Conservation (phyloP, 805 yeast genomes). For the Metschnikowia vanudenii region DNA sequence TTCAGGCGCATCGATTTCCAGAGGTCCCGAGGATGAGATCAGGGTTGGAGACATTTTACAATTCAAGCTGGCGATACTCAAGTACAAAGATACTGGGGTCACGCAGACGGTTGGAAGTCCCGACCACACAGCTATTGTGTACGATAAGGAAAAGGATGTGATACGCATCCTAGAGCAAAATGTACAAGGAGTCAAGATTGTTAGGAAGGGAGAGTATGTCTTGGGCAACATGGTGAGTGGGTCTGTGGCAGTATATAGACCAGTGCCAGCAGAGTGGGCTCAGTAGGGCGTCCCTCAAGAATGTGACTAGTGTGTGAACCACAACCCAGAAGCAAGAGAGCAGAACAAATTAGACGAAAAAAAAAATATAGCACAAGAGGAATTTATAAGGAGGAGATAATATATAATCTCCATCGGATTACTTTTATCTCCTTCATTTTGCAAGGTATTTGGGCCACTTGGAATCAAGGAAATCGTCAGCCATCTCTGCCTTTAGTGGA, state of each 20-base stretch:
- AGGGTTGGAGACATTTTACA: constrained; percentile 59
- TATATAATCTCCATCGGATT: too few species aligned
- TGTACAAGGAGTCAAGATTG: constrained; percentile 42
- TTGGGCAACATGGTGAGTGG: constrained; percentile 43
- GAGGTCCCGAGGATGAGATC: constrained; percentile 36
- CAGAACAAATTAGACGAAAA: too few species aligned
- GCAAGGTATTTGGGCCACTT: too few species aligned
- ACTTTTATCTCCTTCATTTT: too few species aligned
- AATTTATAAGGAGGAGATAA: too few species aligned
- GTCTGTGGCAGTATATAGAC: constrained; percentile 44
- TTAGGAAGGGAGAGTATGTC: constrained; percentile 37
- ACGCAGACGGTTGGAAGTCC: constrained; percentile 49
- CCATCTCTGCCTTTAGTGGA: too few species aligned
- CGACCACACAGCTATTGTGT: constrained; percentile 48
- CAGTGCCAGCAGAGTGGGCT: constrained; percentile 47
- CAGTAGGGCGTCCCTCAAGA: constrained; percentile 5
- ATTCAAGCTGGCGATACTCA: constrained; percentile 42
- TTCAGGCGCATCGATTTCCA: constrained; percentile 11
- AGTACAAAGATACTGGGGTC: constrained; percentile 32
- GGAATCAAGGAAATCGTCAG: too few species aligned
- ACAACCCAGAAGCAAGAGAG: too few species aligned
- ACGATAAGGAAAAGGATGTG: constrained; percentile 27
- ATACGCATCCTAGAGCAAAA: constrained; percentile 50
- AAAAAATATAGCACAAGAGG: too few species aligned
- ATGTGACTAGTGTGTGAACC: too few species aligned